Base-by-base conservation (phyloP, 2,329 filamentous ascomycete species). In the Colletotrichum lentis region DNA sequence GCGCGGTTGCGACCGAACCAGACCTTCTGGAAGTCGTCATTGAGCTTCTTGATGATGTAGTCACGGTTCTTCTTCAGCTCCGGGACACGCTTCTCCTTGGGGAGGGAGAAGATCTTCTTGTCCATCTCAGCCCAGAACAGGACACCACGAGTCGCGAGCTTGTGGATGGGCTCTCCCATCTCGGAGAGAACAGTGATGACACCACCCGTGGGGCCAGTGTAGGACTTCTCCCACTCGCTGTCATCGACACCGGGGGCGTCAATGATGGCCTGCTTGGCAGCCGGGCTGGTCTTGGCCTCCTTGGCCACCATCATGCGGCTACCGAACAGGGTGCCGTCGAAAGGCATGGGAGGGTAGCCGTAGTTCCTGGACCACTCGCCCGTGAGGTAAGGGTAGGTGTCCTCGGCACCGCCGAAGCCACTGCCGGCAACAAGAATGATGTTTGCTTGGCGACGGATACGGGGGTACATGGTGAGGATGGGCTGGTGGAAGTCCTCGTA, bases 141-240 rank as follows among this genome's bases (percentile, higher is more conserved):
- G 55, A 99, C 94, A 86, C 96, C 96, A 67, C 96, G 91, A 56
- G 96, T 99, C 18, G 96, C 96, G 68, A 99, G 88, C 84, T 99
- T 99, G 85, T 99, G 96, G 70, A 99, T 99, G 6, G 96, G 96
- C 84, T 99, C 96, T 53, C 96, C 96, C 96, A 99, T 99, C 82
- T 99, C 96, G 1, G 96, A 99, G 71, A 94, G 89, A 56, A 99
- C 96, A 35, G 96, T 99, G 74, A 99, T 95, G 71, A 99, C 89
- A 77, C 96, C 96, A 74, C 96, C 96, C 65, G 94, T 91, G 31
- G 94, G 86, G 20, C 92, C 93, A 82, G 95, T 93, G 84, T 97
- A 97, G 5, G 93, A 96, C 81, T 94, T 90, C 81, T 97, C 94
- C 94, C 94, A 97, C 72, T 95, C 86, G 70, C 79, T 80, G 75